Base-by-base conservation (phyloP, 2,329 filamentous ascomycete genomes). In the Diatrype stigma region DNA sequence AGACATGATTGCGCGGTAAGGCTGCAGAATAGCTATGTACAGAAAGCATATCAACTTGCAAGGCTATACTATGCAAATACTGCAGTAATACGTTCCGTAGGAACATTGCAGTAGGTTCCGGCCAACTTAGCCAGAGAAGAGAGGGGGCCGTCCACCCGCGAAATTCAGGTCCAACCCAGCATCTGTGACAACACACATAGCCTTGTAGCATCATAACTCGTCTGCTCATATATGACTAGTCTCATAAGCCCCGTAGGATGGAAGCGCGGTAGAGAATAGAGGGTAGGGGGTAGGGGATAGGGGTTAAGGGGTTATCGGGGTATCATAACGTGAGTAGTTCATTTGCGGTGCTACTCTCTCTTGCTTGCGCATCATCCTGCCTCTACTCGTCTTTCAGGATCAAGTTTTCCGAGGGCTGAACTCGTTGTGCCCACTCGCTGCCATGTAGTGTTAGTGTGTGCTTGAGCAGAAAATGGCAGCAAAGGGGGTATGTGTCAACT, bases 371-470 rank as follows among this genome's bases (percentile, higher is more conserved):
- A 14, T 17, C 16, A 17, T 35, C n/a, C 26, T 50, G 52, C 7
- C 53, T 37, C 34, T 57, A 58, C 49, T 59, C 55, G 42, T 70
- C 72, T 66, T 84, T 87, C 48, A 73, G 62, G 60, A 88, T 87
- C 54, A 88, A 70, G 51, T 79, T 79, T 38, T 88, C 85, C 2
- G 78, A 75, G 22, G 81, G 75, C 52, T 75, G 75, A 38, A 85
- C 82, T 50, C 84, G 74, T 63, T 87, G 84, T 35, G 84, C 85
- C 83, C 84, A 88, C 71, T 85, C 82, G 22, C 82, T 85, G 51
- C n/a, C n/a, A n/a, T 32, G 40, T 6, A 28, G 8, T 4, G 21
- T 26, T 44, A 23, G 40, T 23, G 66, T 45, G 21, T 17, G 45
- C 22, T 14, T 12, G 19, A 22, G 45, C 47, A 10, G 11, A 21